These are phyloP conservation scores for Caloboletus inedulis DNA, from an alignment of 1,284 basidiomycete species.

Conservation along the genomic window DNA sequence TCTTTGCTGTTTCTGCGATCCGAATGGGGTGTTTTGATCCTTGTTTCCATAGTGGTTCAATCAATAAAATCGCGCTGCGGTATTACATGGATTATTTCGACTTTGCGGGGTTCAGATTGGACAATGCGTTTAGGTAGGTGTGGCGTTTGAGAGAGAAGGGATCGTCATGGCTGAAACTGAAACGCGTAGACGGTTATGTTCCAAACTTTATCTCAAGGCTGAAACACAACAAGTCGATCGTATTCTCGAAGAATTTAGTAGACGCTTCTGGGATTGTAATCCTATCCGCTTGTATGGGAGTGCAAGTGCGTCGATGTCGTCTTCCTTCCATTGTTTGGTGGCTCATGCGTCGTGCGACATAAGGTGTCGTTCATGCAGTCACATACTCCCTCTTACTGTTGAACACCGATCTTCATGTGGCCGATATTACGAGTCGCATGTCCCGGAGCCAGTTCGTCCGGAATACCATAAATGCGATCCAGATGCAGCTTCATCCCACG, in stretches of 20 bases:
- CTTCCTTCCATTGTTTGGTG: conserved; percentile 7
- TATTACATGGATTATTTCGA: conserved; percentile 91
- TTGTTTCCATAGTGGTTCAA: conserved; percentile 51
- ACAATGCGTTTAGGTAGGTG: conserved; percentile 83
- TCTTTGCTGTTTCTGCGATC: neutral
- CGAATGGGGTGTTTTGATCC: conserved; percentile 10
- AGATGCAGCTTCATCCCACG: conserved; percentile 62
- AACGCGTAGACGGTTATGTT: conserved; percentile 69
- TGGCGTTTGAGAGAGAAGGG: neutral
- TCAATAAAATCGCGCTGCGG: conserved; percentile 74
- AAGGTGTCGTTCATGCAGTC: conserved; percentile 91
- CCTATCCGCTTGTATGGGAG: conserved; percentile 76
- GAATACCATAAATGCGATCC: conserved; percentile 87
- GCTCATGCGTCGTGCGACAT: conserved; percentile 9
- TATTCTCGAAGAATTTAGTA: conserved; percentile 88
- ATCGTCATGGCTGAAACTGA: conserved; percentile 14
- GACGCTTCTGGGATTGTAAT: conserved; percentile 91
- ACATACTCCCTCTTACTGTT: conserved; percentile 91
- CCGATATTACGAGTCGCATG: conserved; percentile 88
- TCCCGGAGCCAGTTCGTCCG: conserved; percentile 90
- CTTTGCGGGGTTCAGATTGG: conserved; percentile 78
- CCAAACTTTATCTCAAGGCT: conserved; percentile 89
- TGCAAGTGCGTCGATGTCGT: conserved; percentile 55
- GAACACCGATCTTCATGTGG: conserved; percentile 97
- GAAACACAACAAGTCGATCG: conserved; percentile 99